Percentiles rank a stretch among this genome's conserved stretches.
Conservation (phyloP, 805 yeast species). For the Saccharomycopsis selenospora region DNA sequence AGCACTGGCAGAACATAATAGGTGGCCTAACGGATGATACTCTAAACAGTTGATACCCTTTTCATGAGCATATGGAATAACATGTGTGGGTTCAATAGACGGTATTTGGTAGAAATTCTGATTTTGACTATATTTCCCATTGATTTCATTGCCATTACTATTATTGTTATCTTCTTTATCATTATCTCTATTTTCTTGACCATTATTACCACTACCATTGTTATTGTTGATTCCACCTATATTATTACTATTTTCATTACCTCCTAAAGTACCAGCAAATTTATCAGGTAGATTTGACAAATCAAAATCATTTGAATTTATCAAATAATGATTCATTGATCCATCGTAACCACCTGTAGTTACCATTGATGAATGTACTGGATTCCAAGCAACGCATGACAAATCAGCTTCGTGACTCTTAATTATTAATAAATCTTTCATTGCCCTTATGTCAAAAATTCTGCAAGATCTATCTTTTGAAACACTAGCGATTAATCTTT, state of each 20-base stretch:
- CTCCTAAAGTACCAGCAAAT: conserved; percentile 21
- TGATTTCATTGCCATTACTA: conserved; percentile 27
- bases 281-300: conserved; percentile 23
- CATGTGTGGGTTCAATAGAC: conserved; percentile 38
- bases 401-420: conserved; percentile 80
- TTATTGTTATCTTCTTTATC: conserved; percentile 16
- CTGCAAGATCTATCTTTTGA: conserved; percentile 85
- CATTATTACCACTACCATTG: neutral
- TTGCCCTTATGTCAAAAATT: conserved; percentile 78
- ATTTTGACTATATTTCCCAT: conserved; percentile 15
- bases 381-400: conserved; percentile 88
- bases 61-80: conserved; percentile 89
- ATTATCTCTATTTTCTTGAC: conserved; percentile 1
- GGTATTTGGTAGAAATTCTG: conserved; percentile 15
- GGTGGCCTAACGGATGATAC: conserved; percentile 91
- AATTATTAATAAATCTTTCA: conserved; percentile 67
- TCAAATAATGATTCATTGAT: conserved; percentile 64
- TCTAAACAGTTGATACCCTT: conserved; percentile 85
- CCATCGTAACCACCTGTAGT: conserved; percentile 91
- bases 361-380: conserved; percentile 69
- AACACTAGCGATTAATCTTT: conserved; percentile 69
- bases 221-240: neutral
- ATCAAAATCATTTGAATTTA: conserved; percentile 39
- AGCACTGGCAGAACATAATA: conserved; percentile 85
- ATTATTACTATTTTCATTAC: conserved; percentile 5